A percentile compares a stretch with the other conserved stretches of the same genome.
Conservation (phyloP, 2,329 filamentous ascomycete genomes). For the Septoria linicola region DNA sequence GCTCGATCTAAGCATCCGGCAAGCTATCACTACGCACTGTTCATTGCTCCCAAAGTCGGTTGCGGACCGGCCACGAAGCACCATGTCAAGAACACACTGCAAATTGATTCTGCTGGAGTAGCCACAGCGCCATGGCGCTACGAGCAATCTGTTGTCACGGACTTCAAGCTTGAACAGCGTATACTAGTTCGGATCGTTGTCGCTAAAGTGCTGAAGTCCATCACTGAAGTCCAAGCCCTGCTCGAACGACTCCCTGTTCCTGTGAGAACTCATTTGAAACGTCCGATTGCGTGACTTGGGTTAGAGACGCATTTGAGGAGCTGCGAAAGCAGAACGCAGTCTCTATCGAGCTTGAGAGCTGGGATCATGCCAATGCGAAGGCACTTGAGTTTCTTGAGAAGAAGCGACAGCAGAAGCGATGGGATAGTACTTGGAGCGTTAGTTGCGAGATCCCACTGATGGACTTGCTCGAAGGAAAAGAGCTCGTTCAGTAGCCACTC, state of each 20-base stretch:
- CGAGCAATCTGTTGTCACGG: constrained; percentile 6
- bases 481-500: constrained; percentile 15
- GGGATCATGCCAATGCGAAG: constrained; percentile 13
- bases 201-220: constrained; percentile 15
- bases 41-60: constrained; percentile 25
- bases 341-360: not conserved
- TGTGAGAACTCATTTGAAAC: constrained; percentile 9
- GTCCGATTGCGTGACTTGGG: constrained; percentile 21
- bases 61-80: constrained; percentile 20
- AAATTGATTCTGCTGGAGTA: constrained; percentile 7
- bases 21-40: constrained; percentile 29
- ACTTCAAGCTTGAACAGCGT: constrained; percentile 10
- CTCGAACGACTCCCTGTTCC: constrained; percentile 14
- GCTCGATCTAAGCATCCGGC: constrained; percentile 28
- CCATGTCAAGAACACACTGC: constrained; percentile 23
- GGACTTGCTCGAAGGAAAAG: constrained; percentile 14
- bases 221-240: constrained; percentile 4
- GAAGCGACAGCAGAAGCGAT: constrained; percentile 16
- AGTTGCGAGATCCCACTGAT: constrained; percentile 16
- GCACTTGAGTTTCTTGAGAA: constrained; percentile 18
- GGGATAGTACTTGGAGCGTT: constrained; percentile 14
- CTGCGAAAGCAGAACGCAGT: constrained; percentile 10
- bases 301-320: constrained; percentile 10
- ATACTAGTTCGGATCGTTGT: constrained; percentile 18
- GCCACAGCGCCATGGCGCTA: constrained; percentile 22